A percentile compares a stretch with the other conserved stretches of the same genome.
Conservation (phyloP, 495 filamentous ascomycete genomes). For the Jackrogersella minutella region DNA sequence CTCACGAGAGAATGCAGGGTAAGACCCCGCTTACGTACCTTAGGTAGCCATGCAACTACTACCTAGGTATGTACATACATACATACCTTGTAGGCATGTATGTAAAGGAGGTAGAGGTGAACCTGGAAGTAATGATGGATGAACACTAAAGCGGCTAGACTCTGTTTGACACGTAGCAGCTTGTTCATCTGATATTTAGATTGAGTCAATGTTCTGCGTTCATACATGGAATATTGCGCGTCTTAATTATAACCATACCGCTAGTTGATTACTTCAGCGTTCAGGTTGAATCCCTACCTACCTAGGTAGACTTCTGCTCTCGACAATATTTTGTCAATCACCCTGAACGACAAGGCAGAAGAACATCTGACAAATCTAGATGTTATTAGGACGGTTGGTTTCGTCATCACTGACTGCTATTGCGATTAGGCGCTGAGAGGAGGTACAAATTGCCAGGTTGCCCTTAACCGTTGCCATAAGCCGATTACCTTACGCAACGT, state of each 20-base stretch:
- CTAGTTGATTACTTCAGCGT: neutral
- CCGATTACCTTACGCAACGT: slow-evolving; percentile 2
- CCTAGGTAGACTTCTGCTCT: too few relatives aligned
- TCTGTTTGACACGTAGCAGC: slow-evolving; percentile 29
- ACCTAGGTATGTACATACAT: neutral
- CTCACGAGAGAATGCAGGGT: slow-evolving; percentile 12
- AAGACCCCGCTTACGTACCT: slow-evolving; percentile 26
- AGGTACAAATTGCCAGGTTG: slow-evolving; percentile 1
- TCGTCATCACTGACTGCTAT: neutral
- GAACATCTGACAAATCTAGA: neutral
- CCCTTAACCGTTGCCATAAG: neutral
- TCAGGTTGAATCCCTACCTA: neutral
- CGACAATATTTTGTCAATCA: neutral
- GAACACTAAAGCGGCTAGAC: neutral
- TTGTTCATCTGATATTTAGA: slow-evolving; percentile 21
- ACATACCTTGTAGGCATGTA: too few relatives aligned
- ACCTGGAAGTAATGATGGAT: neutral
- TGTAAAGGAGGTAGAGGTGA: too few relatives aligned
- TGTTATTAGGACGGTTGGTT: neutral
- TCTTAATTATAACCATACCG: neutral
- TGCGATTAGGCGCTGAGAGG: neutral
- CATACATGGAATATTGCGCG: neutral
- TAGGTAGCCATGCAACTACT: slow-evolving; percentile 1
- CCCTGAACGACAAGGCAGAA: neutral
- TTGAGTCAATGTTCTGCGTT: slow-evolving; percentile 13